Percentiles rank a stretch among this genome's conserved stretches.
Conservation (phyloP, 176 grass and related monocot genomes). For the Carex scoparia region DNA sequence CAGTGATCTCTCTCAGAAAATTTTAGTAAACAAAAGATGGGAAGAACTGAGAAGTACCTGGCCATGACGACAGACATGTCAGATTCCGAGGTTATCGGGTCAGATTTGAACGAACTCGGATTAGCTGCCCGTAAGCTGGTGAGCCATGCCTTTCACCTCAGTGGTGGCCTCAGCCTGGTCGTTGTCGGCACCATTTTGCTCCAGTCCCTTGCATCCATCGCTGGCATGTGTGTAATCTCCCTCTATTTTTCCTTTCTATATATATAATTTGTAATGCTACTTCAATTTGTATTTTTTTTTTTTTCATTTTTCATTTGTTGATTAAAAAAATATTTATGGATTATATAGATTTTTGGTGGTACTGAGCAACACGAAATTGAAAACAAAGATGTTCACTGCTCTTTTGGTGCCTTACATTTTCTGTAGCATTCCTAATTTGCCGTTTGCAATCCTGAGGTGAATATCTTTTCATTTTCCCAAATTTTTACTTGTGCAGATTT, state of each 20-base stretch:
- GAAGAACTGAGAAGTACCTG: slow-evolving; percentile 45
- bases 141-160: slow-evolving; percentile 62
- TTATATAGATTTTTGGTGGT: slow-evolving; percentile 66
- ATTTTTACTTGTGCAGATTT: neutral
- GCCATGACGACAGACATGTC: slow-evolving; percentile 23
- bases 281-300: neutral
- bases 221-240: slow-evolving; percentile 50
- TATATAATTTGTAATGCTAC: neutral
- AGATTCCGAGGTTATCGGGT: slow-evolving; percentile 43
- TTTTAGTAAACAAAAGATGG: slow-evolving; percentile 16
- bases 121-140: slow-evolving; percentile 56
- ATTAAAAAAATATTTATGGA: slow-evolving; percentile 5
- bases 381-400: slow-evolving; percentile 75
- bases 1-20: neutral
- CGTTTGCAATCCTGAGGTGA: slow-evolving; percentile 43
- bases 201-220: slow-evolving; percentile 60
- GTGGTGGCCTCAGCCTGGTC: slow-evolving; percentile 38
- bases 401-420: slow-evolving; percentile 91
- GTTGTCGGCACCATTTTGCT: slow-evolving; percentile 54
- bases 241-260: neutral
- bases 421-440: slow-evolving; percentile 53
- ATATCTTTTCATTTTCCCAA: slow-evolving; percentile 8
- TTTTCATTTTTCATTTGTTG: neutral
- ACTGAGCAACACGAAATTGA: slow-evolving; percentile 82
- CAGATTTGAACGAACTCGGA: slow-evolving; percentile 66